phyloP scores from a whole-genome alignment of 345 rosid species.

The Sapria himalayana region DNA sequence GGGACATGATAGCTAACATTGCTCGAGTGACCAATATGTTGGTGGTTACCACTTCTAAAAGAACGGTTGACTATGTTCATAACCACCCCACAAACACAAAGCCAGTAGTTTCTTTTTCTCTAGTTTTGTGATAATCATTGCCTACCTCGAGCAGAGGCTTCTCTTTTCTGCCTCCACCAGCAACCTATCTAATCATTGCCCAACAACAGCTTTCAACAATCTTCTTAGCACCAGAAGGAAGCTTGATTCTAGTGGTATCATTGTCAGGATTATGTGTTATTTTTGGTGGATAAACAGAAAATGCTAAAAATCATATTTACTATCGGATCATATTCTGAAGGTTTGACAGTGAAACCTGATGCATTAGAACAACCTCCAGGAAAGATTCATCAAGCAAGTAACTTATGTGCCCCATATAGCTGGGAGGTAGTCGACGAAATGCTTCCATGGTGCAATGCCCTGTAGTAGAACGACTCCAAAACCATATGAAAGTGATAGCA shows the following conservation, averaged over 20 bases:
- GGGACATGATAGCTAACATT: too few relatives aligned
- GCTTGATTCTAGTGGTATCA: background rate
- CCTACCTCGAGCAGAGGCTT: background rate
- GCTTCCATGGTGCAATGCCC: too few relatives aligned
- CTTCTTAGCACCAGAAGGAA: conserved; percentile 3
- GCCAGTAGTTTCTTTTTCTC: conserved; percentile 3
- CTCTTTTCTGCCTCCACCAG: conserved; percentile 1
- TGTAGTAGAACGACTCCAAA: too few relatives aligned
- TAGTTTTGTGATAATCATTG: background rate
- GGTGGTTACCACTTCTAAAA: background rate
- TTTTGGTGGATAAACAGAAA: too few relatives aligned
- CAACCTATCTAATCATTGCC: conserved; percentile 4
- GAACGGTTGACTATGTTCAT: conserved; percentile 1
- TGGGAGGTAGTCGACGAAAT: too few relatives aligned
- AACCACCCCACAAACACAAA: conserved; percentile 1
- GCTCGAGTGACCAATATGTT: background rate
- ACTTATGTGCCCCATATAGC: too few relatives aligned
- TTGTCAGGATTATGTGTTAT: background rate
- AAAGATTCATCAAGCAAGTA: too few relatives aligned
- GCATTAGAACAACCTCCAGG: too few relatives aligned
- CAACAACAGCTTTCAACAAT: background rate
- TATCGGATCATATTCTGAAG: too few relatives aligned
- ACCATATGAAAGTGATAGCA: too few relatives aligned
- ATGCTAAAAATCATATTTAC: too few relatives aligned
- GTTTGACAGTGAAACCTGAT: too few relatives aligned